phyloP scores from a whole-genome alignment of 2,329 filamentous ascomycete genomes.

The Plenodomus tracheiphilus region DNA sequence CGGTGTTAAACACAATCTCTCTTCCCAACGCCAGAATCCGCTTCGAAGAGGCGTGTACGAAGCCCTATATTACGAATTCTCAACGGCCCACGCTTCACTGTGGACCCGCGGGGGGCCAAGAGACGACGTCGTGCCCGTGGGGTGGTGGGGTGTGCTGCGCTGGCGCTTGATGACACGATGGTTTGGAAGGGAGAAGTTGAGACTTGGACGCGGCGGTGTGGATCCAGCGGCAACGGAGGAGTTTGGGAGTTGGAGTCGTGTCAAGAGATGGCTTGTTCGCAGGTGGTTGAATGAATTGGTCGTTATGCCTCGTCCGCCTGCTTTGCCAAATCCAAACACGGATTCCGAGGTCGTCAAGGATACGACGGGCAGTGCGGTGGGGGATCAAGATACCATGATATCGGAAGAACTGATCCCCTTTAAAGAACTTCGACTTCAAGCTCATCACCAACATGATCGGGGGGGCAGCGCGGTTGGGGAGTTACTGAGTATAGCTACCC shows the following conservation, averaged over 20 bases:
- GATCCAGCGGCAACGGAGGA: constrained; percentile 42
- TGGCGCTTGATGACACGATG: constrained; percentile 54
- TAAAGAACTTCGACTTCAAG: background rate
- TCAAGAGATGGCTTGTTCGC: constrained; percentile 45
- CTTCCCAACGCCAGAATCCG: constrained; percentile 48
- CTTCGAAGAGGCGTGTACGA: constrained; percentile 57
- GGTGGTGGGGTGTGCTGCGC: constrained; percentile 47
- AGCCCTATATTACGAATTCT: constrained; percentile 53
- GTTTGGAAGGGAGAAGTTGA: constrained; percentile 50
- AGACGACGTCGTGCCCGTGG: constrained; percentile 46
- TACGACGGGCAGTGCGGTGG: too few relatives aligned
- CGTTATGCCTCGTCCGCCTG: constrained; percentile 17
- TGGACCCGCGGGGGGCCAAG: constrained; percentile 55
- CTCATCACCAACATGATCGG: constrained; percentile 27
- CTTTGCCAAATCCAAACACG: background rate
- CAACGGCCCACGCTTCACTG: constrained; percentile 49
- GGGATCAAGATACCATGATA: background rate
- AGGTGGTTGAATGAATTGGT: constrained; percentile 47
- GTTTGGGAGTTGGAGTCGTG: constrained; percentile 44
- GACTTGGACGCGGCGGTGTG: constrained; percentile 30
- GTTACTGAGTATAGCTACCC: constrained; percentile 40
- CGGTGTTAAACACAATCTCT: constrained; percentile 51
- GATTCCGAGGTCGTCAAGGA: too few relatives aligned
- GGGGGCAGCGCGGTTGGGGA: constrained; percentile 39
- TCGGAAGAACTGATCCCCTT: too few relatives aligned